These are phyloP conservation scores for Pythium rhizo-oryzae DNA, from an alignment of 352 stramenopile species.

Conservation along the genomic window DNA sequence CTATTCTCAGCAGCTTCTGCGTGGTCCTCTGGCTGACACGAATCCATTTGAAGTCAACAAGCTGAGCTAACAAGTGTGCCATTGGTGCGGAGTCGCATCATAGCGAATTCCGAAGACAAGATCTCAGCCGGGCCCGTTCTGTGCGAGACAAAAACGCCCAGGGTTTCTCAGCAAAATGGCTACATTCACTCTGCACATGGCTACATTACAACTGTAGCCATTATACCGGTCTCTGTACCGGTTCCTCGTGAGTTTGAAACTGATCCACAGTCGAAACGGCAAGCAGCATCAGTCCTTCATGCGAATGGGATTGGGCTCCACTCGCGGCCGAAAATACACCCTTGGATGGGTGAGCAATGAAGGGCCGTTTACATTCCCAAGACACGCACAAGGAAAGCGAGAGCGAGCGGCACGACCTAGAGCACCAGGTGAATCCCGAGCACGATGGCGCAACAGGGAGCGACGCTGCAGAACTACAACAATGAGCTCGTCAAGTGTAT, in stretches of 20 bases:
- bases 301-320: neutral
- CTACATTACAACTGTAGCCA: neutral
- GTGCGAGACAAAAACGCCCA: too few species aligned
- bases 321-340: too few species aligned
- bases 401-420: neutral
- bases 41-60: too few species aligned
- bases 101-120: too few species aligned
- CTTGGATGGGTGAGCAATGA: neutral
- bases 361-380: too few species aligned
- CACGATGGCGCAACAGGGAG: constrained; percentile 89
- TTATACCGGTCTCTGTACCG: neutral
- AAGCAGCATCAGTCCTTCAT: neutral
- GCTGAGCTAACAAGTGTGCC: too few species aligned
- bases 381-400: neutral
- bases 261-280: neutral
- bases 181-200: neutral
- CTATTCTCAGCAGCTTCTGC: too few species aligned
- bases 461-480: constrained; percentile 96
- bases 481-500: constrained; percentile 97
- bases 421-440: neutral
- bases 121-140: too few species aligned
- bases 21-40: too few species aligned
- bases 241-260: neutral
- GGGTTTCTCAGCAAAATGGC: too few species aligned
- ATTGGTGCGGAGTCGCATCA: too few species aligned